Evolutionary conservation across 306 rosid species (phyloP).

Genomic region (Myrica gale): DNA sequence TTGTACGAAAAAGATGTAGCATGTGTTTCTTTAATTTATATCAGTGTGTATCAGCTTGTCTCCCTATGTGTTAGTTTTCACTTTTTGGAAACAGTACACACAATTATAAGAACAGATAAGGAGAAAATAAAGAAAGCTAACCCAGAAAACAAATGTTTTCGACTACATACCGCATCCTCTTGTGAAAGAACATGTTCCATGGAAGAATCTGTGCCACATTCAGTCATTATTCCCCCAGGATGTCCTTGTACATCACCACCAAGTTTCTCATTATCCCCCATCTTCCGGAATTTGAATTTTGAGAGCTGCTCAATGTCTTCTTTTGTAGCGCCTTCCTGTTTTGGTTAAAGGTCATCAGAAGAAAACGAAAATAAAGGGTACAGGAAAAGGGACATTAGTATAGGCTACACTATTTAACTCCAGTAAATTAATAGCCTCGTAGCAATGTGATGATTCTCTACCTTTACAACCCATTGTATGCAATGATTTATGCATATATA

Average conservation of each 20-base stretch:
- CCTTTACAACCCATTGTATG: background rate
- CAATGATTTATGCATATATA: background rate
- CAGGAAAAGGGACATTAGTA: background rate
- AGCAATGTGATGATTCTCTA: background rate
- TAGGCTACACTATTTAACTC: background rate
- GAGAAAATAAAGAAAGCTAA: constrained; percentile 13
- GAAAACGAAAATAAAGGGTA: too few species aligned
- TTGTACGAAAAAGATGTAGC: background rate
- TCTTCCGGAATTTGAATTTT: constrained; percentile 67
- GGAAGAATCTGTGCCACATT: constrained; percentile 67
- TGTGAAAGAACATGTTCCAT: constrained; percentile 64
- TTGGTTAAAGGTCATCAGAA: constrained; percentile 21
- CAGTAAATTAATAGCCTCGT: background rate
- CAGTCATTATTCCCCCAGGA: constrained; percentile 81
- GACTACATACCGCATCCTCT: constrained; percentile 73
- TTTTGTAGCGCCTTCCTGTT: constrained; percentile 96
- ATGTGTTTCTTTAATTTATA: background rate
- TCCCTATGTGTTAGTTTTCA: too few species aligned
- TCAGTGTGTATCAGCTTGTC: too few species aligned
- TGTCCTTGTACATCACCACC: constrained; percentile 48
- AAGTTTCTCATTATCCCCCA: constrained; percentile 49
- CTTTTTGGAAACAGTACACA: too few species aligned
- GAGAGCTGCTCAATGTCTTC: constrained; percentile 85
- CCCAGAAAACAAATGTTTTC: background rate
- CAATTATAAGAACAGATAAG: background rate